Evolutionary conservation across 345 rosid genomes (phyloP), one percentile per base, ranked within the genome.

Genomic region (Passiflora organensis): DNA sequence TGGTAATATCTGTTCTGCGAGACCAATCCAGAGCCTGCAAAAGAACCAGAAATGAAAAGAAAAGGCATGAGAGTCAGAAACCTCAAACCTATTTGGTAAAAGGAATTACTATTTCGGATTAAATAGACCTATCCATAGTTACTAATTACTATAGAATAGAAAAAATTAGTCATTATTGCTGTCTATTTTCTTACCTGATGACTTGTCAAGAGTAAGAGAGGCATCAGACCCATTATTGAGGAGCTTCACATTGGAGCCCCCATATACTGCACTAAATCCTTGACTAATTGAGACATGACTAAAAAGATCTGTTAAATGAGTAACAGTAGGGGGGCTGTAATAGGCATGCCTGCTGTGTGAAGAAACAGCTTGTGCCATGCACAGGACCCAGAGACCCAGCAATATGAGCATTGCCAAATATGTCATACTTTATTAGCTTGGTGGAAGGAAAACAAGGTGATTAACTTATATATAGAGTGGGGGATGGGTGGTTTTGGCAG

Each of bases 21-120:
- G 13, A 67, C 77, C 69, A 91, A 72, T 4, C 98, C 98, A 58
- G 93, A 81, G 18, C 96, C 98, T 86, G 70, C 1, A 50, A 64
- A 13, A 16, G 43, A 53, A 62, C 21, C 45, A n/a, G n/a, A n/a
- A n/a, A n/a, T n/a, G n/a, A n/a, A n/a, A n/a, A 22, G 17, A 41
- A 17, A 51, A 23, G 46, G 22, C 15, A 10, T 6, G n/a, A n/a
- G n/a, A n/a, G n/a, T n/a, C n/a, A n/a, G n/a, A n/a, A n/a, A n/a
- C n/a, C n/a, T n/a, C n/a, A n/a, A n/a, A n/a, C n/a, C n/a, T n/a
- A n/a, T n/a, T n/a, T n/a, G n/a, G n/a, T n/a, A n/a, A n/a, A n/a
- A n/a, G n/a, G n/a, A n/a, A n/a, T n/a, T n/a, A n/a, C n/a, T n/a
- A n/a, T n/a, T n/a, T n/a, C n/a, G n/a, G n/a, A n/a, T n/a, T n/a